Percentiles rank a stretch among this genome's conserved stretches.
phyloP scores from a whole-genome alignment of 495 filamentous ascomycete species.

The Bacidia rubella region DNA sequence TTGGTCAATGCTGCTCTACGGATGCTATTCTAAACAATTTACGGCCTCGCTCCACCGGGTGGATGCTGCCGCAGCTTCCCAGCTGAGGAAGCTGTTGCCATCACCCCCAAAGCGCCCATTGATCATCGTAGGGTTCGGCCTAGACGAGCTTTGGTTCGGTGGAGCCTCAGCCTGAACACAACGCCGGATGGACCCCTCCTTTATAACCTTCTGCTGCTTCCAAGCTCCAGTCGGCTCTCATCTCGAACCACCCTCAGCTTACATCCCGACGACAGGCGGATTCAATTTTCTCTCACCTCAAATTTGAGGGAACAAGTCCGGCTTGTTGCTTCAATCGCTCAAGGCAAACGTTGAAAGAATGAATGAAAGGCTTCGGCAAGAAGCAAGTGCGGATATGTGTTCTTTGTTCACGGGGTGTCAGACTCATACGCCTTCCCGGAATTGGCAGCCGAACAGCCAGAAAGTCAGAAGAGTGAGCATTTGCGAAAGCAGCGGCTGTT shows the following conservation, averaged over 20 bases:
- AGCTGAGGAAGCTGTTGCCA: conserved; percentile 3
- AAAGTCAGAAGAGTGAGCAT: not conserved
- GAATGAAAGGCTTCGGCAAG: not conserved
- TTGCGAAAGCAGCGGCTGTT: not conserved
- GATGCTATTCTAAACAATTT: too few relatives aligned
- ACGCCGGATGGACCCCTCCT: not conserved
- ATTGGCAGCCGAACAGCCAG: not conserved
- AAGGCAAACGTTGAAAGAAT: not conserved
- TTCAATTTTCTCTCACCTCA: not conserved
- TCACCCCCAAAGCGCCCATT: not conserved
- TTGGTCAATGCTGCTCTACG: too few relatives aligned
- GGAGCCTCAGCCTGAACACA: not conserved
- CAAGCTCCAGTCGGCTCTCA: not conserved
- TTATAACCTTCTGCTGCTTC: not conserved
- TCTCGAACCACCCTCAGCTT: not conserved
- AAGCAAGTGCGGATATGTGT: not conserved
- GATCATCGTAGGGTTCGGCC: not conserved
- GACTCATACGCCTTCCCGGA: not conserved
- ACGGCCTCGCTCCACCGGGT: conserved; percentile 8
- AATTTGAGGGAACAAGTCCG: too few relatives aligned
- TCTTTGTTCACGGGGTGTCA: not conserved
- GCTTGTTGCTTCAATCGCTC: too few relatives aligned
- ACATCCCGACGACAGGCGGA: not conserved
- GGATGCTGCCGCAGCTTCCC: conserved; percentile 12
- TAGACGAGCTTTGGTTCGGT: not conserved